Base-by-base conservation (phyloP, 345 rosid species). In the Eucalyptus curtisii region DNA sequence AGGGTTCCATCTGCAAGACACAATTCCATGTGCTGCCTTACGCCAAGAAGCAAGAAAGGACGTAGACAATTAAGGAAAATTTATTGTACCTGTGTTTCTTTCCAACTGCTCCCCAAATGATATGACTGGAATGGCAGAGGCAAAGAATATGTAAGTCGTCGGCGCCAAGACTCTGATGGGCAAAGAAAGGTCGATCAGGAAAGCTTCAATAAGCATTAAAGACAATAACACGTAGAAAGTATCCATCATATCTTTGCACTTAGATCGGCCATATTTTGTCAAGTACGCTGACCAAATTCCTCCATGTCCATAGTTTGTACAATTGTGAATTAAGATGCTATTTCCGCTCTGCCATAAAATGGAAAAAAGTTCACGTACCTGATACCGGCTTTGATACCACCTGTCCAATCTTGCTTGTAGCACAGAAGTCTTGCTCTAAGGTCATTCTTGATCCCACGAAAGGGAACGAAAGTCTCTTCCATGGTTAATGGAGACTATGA, bases 391-490 rank as follows among this genome's bases (percentile, higher is more conserved):
- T 93, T 93, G 86, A 95, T 53, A 55, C 96, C 96, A 80, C 98
- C 95, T 25, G 89, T 92, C 98, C 97, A 95, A 71, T 95, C 98
- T 91, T 95, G 96, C 92, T 94, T 95, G 93, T 95, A 95, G 92
- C 98, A 95, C 90, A 90, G 85, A 90, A 95, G 92, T 90, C 96
- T 93, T 91, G 92, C 95, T 89, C 91, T 94, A 47, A 95, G 92
- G 91, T 95, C 96, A 90, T 95, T 95, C 91, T 93, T 95, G 88
- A 95, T 95, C 85, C 98, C 98, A 64, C 96, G 95, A 61, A 95
- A 88, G 80, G 98, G 98, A 91, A 95, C 97, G 91, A 95, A 95
- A 86, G 96, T 95, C 90, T 95, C 97, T 90, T 95, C 97, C 98
- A 95, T 95, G 89, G 89, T 57, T 88, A 89, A 87, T 89, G 7